Evolutionary conservation across 306 rosid genomes (phyloP).

Genomic region (Pueraria montana): DNA sequence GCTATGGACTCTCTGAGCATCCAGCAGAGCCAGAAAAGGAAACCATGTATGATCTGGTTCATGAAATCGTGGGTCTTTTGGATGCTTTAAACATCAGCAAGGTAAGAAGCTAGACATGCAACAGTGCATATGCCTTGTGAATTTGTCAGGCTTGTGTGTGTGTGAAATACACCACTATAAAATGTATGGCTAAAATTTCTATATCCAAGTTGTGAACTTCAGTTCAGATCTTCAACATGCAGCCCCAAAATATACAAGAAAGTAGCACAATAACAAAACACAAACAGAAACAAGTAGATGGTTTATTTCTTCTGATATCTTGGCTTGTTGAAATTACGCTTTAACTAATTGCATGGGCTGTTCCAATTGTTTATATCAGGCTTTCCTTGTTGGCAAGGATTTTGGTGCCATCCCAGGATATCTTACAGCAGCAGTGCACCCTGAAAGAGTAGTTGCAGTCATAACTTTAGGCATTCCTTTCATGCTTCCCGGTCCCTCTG

Average conservation of each 20-base stretch:
- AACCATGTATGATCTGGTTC: conserved; percentile 53
- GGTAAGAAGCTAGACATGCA: conserved; percentile 43
- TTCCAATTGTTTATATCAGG: conserved; percentile 49
- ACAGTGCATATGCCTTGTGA: background rate
- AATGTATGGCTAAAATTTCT: background rate
- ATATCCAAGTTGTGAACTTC: background rate
- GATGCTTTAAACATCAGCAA: conserved; percentile 65
- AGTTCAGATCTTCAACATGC: background rate
- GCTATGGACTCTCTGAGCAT: conserved; percentile 83
- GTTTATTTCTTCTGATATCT: background rate
- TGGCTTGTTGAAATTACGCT: background rate
- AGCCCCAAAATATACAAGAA: background rate
- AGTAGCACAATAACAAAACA: background rate
- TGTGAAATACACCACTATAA: background rate
- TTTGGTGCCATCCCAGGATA: conserved; percentile 65
- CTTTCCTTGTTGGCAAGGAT: conserved; percentile 67
- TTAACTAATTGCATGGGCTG: background rate
- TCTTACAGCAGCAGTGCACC: conserved; percentile 54
- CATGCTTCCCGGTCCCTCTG: conserved; percentile 58
- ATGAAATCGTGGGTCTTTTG: conserved; percentile 60
- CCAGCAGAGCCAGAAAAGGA: conserved; percentile 69
- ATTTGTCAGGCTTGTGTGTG: background rate
- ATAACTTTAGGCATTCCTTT: conserved; percentile 66
- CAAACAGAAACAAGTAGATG: background rate
- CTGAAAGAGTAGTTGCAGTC: conserved; percentile 56